Base-by-base conservation (phyloP, 306 rosid genomes). In the Trifolium dubium region DNA sequence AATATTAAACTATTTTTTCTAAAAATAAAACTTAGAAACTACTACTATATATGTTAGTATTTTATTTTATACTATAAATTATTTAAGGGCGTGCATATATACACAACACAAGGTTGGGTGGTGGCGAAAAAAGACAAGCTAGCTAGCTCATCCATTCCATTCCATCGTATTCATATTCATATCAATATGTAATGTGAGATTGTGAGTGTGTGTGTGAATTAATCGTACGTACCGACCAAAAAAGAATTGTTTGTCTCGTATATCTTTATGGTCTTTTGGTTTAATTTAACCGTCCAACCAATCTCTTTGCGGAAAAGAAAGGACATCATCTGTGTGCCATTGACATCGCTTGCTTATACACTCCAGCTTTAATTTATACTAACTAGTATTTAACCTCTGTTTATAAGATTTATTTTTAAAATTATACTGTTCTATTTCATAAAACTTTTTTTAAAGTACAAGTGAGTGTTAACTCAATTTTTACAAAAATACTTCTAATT, bases 211-310 rank as follows among this genome's bases (percentile, higher is more conserved):
- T 64, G 23, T 74, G 64, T 68, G 23, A 7, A 35, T 35, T 78
- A 78, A 79, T 82, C 81, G 23, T 23, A 31, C 31, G 41, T 32
- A 70, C 89, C 86, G 91, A 83, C 87, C 87, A 82, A 30, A 54
- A 40, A 60, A 35, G 75, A 53, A 17, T 69, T 1, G 30, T 80
- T 74, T 80, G 83, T 80, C 80, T 55, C 15, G 2, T 54, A 56
- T 66, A 32, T 72, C 31, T 49, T 6, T 41, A 55, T 41, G 3
- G 14, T 46, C 31, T 58, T 53, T 74, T 18, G 10, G 32, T 8
- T 37, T 56, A 56, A 13, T 60, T 69, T 51, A 82, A 64, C 86
- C 88, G 86, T 43, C 88, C 84, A 77, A 55, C 85, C 82, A 76
- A 79, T 84, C 70, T 54, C 58, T 56, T 54, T 56, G 28, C 6